Evolutionary conservation across 768 basidiomycete genomes (phyloP).

Genomic region (Floccularia luteovirens): DNA sequence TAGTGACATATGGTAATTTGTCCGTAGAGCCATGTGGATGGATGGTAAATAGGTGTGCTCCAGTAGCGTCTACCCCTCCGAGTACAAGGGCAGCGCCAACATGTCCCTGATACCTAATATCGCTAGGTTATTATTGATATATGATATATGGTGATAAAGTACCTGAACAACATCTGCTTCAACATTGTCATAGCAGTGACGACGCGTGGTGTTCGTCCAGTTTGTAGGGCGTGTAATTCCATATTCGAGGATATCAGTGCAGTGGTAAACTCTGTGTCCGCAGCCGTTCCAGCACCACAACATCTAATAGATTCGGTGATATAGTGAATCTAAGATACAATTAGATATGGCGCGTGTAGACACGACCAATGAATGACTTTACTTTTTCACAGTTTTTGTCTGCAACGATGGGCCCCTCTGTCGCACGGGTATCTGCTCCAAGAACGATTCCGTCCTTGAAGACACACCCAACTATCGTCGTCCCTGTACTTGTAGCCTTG

Average conservation of each 20-base stretch:
- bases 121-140: not conserved
- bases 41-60: constrained; percentile 93
- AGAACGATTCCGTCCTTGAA: constrained; percentile 91
- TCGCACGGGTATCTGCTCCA: constrained; percentile 95
- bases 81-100: constrained; percentile 94
- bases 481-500: constrained; percentile 88
- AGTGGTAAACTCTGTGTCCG: constrained; percentile 94
- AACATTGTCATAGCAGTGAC: constrained; percentile 99
- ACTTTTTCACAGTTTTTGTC: constrained; percentile 99
- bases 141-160: constrained; percentile 9
- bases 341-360: not conserved
- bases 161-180: constrained; percentile 93
- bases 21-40: constrained; percentile 97
- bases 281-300: constrained; percentile 99
- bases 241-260: constrained; percentile 95
- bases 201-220: constrained; percentile 86
- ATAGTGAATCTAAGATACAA: constrained; percentile 76
- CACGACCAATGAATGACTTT: constrained; percentile 9
- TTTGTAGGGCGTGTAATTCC: constrained; percentile 85
- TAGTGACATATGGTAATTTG: constrained; percentile 97
- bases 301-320: constrained; percentile 94
- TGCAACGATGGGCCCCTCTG: constrained; percentile 88
- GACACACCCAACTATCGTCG: constrained; percentile 95
- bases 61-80: constrained; percentile 92
- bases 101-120: constrained; percentile 78